Conservation (phyloP, 176 grass and related monocot species). For the Hyparrhenia diplandra region DNA sequence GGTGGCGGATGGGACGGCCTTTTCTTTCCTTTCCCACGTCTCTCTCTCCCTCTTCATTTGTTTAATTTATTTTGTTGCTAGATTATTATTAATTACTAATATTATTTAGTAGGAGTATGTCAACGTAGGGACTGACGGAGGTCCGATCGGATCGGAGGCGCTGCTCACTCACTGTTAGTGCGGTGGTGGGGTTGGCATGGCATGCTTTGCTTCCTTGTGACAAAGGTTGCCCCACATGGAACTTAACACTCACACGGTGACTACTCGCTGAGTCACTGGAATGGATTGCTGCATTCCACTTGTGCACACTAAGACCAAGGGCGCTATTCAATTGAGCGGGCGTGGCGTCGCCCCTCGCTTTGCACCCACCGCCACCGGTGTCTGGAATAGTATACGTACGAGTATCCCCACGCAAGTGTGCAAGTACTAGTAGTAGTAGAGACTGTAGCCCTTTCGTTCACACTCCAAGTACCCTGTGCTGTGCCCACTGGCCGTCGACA, state of each 20-base stretch:
- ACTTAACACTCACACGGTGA: too few species aligned
- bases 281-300: neutral
- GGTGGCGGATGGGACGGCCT: neutral
- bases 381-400: neutral
- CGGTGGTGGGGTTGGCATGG: neutral
- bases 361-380: conserved; percentile 22
- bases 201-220: neutral
- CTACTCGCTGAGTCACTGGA: neutral
- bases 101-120: too few species aligned
- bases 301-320: neutral
- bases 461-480: neutral
- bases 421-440: too few species aligned
- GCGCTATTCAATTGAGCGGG: too few species aligned
- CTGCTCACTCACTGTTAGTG: neutral
- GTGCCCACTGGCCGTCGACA: neutral
- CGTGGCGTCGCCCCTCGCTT: neutral
- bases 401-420: too few species aligned
- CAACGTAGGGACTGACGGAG: neutral
- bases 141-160: neutral
- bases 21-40: neutral
- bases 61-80: neutral
- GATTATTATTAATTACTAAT: too few species aligned
- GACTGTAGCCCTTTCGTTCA: conserved; percentile 8
- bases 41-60: too few species aligned
- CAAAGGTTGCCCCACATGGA: neutral